Evolutionary conservation across 2,329 filamentous ascomycete genomes (phyloP), one percentile per base, ranked within the genome.

Genomic region (Alternaria gaisen): DNA sequence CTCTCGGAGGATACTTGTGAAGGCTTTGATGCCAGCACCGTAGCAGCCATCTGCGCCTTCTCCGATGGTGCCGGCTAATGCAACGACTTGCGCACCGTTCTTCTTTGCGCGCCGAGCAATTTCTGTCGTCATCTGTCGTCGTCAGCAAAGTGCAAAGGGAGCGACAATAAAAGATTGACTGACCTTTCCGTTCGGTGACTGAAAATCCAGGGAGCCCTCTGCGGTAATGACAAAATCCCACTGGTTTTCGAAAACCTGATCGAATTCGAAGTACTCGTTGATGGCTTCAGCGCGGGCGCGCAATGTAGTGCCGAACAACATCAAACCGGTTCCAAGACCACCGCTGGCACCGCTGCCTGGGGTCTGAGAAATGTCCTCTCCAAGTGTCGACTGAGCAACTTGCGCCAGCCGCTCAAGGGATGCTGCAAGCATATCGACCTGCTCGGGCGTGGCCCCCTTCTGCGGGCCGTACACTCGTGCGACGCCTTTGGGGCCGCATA

Each of bases 211-310:
- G 10, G 83, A 82, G 1, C 84, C 84, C 66, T 86, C 84, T 2
- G 83, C 84, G 0, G 84, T 86, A 63, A 86, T 77, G 0, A 85
- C 82, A 8, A 86, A 77, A 58, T 86, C 81, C 63, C 82, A 84
- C 22, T 67, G 63, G 28, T 80, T 70, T 14, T 80, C 77, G 54
- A 86, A 82, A 4, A 85, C 74, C 3, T 74, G 73, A 41, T 82
- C 78, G 28, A 86, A 72, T 53, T 81, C 78, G 48, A 86, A 82
- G 65, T 85, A 85, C 60, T 84, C 81, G 68, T 81, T 83, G 65
- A 85, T 80, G 26, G 83, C 80, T 55, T 84, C 83, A 66, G 81
- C 83, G 46, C 84, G 76, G 16, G 83, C 81, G 47, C 81, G 78
- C 16, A 86, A 72, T 32, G 64, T 75, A 2, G 82, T 83, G 42